phyloP scores from a whole-genome alignment of 2,329 filamentous ascomycete genomes.

The Fusarium neocosmosporiellum region DNA sequence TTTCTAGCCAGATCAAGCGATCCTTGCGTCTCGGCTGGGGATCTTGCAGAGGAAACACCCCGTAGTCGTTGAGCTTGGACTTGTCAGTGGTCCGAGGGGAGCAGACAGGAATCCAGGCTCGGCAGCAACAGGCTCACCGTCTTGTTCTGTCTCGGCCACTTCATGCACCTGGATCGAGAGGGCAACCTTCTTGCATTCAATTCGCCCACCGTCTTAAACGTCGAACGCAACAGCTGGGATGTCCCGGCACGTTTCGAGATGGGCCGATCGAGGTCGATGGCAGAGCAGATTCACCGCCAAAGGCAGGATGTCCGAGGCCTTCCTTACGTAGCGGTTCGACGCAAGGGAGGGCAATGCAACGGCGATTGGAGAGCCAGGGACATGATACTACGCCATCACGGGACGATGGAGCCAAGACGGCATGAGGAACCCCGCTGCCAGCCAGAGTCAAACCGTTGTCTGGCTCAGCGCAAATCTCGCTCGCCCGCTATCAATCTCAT shows the following conservation, averaged over 20 bases:
- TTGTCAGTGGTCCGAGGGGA: constrained; percentile 36
- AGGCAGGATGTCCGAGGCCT: constrained; percentile 21
- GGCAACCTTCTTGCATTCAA: constrained; percentile 5
- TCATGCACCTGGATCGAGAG: constrained; percentile 29
- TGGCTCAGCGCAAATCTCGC: constrained; percentile 9
- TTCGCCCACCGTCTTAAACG: constrained; percentile 26
- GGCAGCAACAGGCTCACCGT: constrained; percentile 32
- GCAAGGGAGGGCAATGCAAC: constrained; percentile 38
- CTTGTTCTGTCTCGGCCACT: constrained; percentile 15
- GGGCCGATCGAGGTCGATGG: constrained; percentile 27
- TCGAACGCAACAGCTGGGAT: constrained; percentile 14
- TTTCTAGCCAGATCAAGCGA: constrained; percentile 36
- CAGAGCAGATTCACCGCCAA: constrained; percentile 42
- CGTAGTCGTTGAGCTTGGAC: constrained; percentile 34
- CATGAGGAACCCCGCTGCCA: constrained; percentile 4
- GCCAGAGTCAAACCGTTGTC: not conserved
- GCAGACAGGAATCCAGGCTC: constrained; percentile 29
- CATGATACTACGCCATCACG: constrained; percentile 15
- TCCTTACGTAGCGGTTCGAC: constrained; percentile 30
- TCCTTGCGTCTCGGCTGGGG: constrained; percentile 29
- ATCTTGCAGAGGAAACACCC: constrained; percentile 34
- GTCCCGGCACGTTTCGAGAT: constrained; percentile 22
- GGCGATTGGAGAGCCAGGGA: constrained; percentile 3
- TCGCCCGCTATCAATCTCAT: constrained; percentile 10
- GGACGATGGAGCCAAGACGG: constrained; percentile 14